A percentile compares a stretch with the other conserved stretches of the same genome.
These are phyloP conservation scores for Phytophthora citricola DNA, from an alignment of 352 stramenopile species.

Conservation along the genomic window DNA sequence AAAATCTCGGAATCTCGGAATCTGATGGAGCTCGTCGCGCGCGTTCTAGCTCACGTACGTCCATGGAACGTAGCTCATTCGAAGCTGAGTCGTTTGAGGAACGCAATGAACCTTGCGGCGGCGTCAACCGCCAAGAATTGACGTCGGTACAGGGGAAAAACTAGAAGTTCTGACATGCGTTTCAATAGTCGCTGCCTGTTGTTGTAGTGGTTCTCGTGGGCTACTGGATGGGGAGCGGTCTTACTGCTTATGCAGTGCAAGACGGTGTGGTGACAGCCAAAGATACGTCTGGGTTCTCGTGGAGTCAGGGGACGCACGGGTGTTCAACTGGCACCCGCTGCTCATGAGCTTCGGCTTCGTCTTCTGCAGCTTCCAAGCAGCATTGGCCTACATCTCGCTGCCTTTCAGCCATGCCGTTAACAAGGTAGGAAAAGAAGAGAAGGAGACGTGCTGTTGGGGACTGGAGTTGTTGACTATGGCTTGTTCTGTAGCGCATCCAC, in stretches of 20 bases:
- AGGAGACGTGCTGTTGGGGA: background rate
- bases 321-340: conserved; percentile 91
- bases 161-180: conserved; percentile 3
- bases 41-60: conserved; percentile 41
- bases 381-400: conserved; percentile 71
- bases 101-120: background rate
- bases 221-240: conserved; percentile 75
- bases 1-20: conserved; percentile 14
- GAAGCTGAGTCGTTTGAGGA: background rate
- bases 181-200: conserved; percentile 55
- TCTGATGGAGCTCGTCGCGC: conserved; percentile 30
- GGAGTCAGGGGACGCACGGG: conserved; percentile 57
- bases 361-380: conserved; percentile 76
- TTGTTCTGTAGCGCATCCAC: conserved; percentile 62
- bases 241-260: conserved; percentile 63
- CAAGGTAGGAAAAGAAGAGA: conserved; percentile 44
- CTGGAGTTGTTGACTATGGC: background rate
- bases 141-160: conserved; percentile 2
- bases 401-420: conserved; percentile 73
- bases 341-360: conserved; percentile 89
- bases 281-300: conserved; percentile 74
- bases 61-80: background rate
- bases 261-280: conserved; percentile 52
- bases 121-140: conserved; percentile 9
- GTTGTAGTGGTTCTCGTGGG: conserved; percentile 70